phyloP scores from a whole-genome alignment of 2,329 filamentous ascomycete species.

The Aureobasidium sp. region DNA sequence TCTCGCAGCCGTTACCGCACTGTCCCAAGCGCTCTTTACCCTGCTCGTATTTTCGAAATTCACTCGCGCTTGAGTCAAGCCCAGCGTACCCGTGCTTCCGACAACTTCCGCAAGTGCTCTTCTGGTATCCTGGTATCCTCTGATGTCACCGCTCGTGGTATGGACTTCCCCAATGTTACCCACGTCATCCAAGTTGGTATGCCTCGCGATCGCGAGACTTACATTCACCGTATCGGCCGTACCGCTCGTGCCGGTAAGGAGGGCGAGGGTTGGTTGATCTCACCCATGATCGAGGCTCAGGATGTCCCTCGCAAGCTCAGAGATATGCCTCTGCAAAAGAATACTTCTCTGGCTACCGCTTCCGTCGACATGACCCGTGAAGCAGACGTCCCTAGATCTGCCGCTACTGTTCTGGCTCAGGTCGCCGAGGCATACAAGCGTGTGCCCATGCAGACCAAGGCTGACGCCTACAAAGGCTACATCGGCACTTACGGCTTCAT shows the following conservation, averaged over 20 bases:
- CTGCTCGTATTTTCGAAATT: constrained; percentile 52
- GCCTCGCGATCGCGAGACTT: constrained; percentile 40
- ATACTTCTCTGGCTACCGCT: constrained; percentile 47
- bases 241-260: constrained; percentile 62
- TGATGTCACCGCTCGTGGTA: constrained; percentile 46
- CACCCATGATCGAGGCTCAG: constrained; percentile 49
- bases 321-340: constrained; percentile 55
- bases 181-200: constrained; percentile 47
- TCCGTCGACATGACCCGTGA: constrained; percentile 37
- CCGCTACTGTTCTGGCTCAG: constrained; percentile 39
- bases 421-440: constrained; percentile 36
- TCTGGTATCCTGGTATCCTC: constrained; percentile 49
- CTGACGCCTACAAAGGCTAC: constrained; percentile 49
- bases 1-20: constrained; percentile 20
- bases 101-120: constrained; percentile 60
- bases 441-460: constrained; percentile 38
- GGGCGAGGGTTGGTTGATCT: constrained; percentile 63
- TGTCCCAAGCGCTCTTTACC: constrained; percentile 27
- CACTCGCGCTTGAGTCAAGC: constrained; percentile 71
- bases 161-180: constrained; percentile 48
- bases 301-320: constrained; percentile 47
- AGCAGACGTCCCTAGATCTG: constrained; percentile 34
- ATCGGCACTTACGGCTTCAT: constrained; percentile 48
- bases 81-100: constrained; percentile 62
- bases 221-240: constrained; percentile 47